Conservation (phyloP, 306 rosid genomes). For the Ormosia emarginata region DNA sequence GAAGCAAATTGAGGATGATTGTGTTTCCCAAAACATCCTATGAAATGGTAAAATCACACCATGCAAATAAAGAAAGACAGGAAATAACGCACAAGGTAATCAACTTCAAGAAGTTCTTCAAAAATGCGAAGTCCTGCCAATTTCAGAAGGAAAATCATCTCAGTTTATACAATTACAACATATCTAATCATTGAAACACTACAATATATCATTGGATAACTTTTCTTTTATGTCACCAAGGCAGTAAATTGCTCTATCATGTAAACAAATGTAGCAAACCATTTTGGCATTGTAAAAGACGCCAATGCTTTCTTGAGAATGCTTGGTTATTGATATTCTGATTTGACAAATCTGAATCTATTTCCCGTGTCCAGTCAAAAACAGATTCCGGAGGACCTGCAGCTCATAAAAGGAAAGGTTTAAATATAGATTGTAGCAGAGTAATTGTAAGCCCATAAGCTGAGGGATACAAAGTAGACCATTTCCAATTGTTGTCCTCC, state of each 20-base stretch:
- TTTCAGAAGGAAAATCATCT: conserved; percentile 21
- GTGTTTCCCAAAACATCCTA: conserved; percentile 18
- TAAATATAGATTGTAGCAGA: conserved; percentile 22
- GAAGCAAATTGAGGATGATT: conserved; percentile 34
- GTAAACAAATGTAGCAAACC: conserved; percentile 42
- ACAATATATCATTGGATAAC: conserved; percentile 20
- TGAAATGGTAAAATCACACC: conserved; percentile 15
- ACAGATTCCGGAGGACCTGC: conserved; percentile 92
- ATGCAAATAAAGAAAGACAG: conserved; percentile 11
- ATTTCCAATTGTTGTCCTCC: conserved; percentile 96
- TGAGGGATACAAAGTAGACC: conserved; percentile 46
- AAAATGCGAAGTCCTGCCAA: conserved; percentile 86
- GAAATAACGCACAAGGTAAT: conserved; percentile 79
- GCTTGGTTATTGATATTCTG: conserved; percentile 83
- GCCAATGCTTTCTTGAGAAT: conserved; percentile 96
- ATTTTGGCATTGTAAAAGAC: conserved; percentile 92
- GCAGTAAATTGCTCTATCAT: conserved; percentile 6
- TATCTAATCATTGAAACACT: neutral
- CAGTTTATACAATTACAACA: conserved; percentile 25
- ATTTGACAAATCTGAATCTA: conserved; percentile 75
- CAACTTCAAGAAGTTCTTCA: conserved; percentile 96
- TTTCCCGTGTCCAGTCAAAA: conserved; percentile 88
- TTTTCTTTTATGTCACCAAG: neutral
- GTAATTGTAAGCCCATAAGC: conserved; percentile 18
- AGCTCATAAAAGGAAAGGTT: conserved; percentile 18